These are phyloP conservation scores for Clonostachys solani DNA, from an alignment of 2,329 filamentous ascomycete species.

Conservation along the genomic window DNA sequence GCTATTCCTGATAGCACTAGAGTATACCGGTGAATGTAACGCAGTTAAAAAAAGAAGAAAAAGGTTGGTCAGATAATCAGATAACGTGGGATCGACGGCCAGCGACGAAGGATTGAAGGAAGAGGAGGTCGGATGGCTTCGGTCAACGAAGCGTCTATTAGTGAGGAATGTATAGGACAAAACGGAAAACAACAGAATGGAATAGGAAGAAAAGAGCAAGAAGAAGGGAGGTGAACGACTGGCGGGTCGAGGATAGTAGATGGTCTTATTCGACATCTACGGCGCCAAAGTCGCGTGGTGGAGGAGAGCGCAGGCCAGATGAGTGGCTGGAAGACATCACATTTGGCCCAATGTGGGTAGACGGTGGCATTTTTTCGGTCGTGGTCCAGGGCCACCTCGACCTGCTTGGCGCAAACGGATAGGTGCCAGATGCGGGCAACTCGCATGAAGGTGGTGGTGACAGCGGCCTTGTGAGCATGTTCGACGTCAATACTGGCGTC, in stretches of 20 bases:
- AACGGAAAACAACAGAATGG: constrained; percentile 20
- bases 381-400: too few relatives aligned
- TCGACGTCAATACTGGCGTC: too few relatives aligned
- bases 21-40: neutral
- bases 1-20: constrained; percentile 20
- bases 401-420: too few relatives aligned
- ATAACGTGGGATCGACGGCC: constrained; percentile 20
- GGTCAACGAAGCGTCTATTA: constrained; percentile 36
- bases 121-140: constrained; percentile 35
- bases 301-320: too few relatives aligned
- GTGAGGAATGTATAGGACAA: constrained; percentile 15
- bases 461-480: too few relatives aligned
- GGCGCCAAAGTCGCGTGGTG: too few relatives aligned
- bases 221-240: constrained; percentile 13
- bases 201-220: constrained; percentile 22
- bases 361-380: too few relatives aligned
- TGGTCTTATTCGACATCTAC: constrained; percentile 7
- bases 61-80: constrained; percentile 6
- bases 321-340: too few relatives aligned
- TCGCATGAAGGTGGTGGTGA: too few relatives aligned
- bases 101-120: constrained; percentile 20
- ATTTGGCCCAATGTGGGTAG: too few relatives aligned
- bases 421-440: too few relatives aligned
- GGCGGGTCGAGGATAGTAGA: constrained; percentile 4
- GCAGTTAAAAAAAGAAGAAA: constrained; percentile 5